Evolutionary conservation across 495 filamentous ascomycete genomes (phyloP), one percentile per base, ranked within the genome.

Genomic region (Aspergillus indologenus): DNA sequence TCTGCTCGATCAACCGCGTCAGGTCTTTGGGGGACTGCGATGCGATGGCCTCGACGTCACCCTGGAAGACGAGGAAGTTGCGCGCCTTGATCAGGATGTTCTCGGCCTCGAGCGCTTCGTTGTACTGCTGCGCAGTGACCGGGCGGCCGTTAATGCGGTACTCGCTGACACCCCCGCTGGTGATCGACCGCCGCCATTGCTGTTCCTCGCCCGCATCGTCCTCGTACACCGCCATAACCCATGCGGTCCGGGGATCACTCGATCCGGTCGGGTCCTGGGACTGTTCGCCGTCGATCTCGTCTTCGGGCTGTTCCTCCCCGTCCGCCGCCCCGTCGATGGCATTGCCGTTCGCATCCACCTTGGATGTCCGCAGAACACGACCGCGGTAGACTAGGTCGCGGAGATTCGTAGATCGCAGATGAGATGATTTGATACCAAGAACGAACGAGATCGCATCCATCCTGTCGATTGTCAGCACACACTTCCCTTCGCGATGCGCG

Each of bases 361-460:
- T 96, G 20, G 91, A 91, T 1, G 89, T 92, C 67, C 90, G 87
- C 70, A 99, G 79, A 12, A 98, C 92, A 49, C 93, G 90, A 29
- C 94, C 95, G 57, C 94, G 93, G 74, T 98, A 99, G 47, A 99
- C 89, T 4, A 99, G 83, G 59, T 99, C 94, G 63, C 89, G 88
- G 4, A 99, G 85, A 61, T 98, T 91, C n/a, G 90, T 84, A 0
- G 95, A 98, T 70, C 94, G 91, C 23, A 99, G 80, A 71, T 97
- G 92, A 12, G 93, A 96, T 1, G 94, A 98, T 69, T 98, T 98
- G 71, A 99, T 98, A 61, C 94, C 94, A 59, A 99, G 81, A 49
- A 98, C 95, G 76, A 99, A 99, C 49, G 94, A 99, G 61, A 99
- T 99, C 62, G 94, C 94, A 73, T 99, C 94, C 94, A 99, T 99